Evolutionary conservation across 2,329 filamentous ascomycete genomes (phyloP).

Genomic region (Scleromitrula shiraiana): DNA sequence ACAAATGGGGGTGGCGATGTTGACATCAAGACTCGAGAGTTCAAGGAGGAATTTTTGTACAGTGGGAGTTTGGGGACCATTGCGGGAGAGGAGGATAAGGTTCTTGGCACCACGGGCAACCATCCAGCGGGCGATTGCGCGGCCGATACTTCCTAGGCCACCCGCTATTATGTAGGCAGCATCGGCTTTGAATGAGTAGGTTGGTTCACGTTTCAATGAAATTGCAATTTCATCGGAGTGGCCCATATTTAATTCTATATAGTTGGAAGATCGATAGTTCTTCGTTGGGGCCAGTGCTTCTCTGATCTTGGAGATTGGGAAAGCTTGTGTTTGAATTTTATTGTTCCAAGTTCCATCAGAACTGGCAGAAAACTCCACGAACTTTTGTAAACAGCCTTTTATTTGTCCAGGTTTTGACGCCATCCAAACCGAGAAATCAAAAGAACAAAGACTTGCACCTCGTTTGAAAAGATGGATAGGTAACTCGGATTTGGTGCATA

Average conservation of each 20-base stretch:
- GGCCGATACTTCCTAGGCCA: constrained; percentile 26
- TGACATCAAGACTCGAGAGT: constrained; percentile 29
- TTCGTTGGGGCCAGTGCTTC: background rate
- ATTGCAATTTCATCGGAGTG: background rate
- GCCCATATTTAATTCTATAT: background rate
- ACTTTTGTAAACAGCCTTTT: background rate
- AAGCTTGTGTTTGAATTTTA: background rate
- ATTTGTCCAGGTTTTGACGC: background rate
- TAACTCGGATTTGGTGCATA: constrained; percentile 25
- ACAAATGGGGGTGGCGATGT: constrained; percentile 38
- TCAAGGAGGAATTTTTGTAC: constrained; percentile 9
- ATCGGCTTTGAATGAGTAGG: constrained; percentile 11
- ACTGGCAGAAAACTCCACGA: background rate
- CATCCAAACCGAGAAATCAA: constrained; percentile 24
- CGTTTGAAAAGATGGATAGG: constrained; percentile 28
- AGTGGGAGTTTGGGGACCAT: constrained; percentile 2
- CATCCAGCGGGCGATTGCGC: constrained; percentile 18
- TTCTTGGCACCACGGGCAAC: constrained; percentile 19
- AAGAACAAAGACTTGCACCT: constrained; percentile 33
- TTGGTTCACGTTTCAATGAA: background rate
- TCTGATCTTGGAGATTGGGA: background rate
- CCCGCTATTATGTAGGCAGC: constrained; percentile 25
- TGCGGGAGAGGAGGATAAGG: constrained; percentile 27
- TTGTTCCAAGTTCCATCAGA: background rate
- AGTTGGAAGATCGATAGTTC: too few relatives aligned